Percentiles rank a stretch among this genome's conserved stretches.
Conservation (phyloP, 371 early-diverging fungal genomes). For the Nematocida displodere region DNA sequence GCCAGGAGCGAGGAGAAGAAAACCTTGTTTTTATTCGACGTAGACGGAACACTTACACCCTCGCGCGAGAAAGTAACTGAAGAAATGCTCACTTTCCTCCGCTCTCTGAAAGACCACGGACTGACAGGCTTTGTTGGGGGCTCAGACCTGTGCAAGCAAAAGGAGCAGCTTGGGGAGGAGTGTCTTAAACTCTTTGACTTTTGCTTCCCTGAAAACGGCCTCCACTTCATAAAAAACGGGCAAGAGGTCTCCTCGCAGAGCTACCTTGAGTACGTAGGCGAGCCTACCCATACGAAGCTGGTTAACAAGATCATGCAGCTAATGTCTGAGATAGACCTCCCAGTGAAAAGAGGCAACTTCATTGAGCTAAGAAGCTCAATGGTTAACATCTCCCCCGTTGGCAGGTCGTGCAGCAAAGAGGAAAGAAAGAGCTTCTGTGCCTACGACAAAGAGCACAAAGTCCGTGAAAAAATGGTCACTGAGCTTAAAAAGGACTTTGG, state of each 20-base stretch:
- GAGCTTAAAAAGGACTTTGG: conserved; percentile 79
- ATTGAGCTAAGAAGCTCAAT: conserved; percentile 96
- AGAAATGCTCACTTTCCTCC: conserved; percentile 75
- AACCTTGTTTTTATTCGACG: conserved; percentile 79
- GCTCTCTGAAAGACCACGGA: conserved; percentile 75
- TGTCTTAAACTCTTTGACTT: conserved; percentile 84
- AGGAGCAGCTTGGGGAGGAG: conserved; percentile 85
- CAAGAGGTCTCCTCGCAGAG: conserved; percentile 68
- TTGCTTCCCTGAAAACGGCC: conserved; percentile 95
- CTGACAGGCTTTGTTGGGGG: conserved; percentile 98
- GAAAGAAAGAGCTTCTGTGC: conserved; percentile 86
- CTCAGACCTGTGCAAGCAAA: conserved; percentile 86
- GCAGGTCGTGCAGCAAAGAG: conserved; percentile 82
- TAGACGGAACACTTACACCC: conserved; percentile 96
- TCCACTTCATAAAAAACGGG: conserved; percentile 81
- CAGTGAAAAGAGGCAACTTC: conserved; percentile 79
- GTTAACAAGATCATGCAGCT: conserved; percentile 83
- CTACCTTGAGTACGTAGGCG: conserved; percentile 85
- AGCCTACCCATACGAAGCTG: conserved; percentile 83
- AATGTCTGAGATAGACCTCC: conserved; percentile 73
- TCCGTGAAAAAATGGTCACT: conserved; percentile 72
- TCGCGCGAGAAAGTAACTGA: conserved; percentile 68
- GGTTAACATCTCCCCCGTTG: conserved; percentile 97
- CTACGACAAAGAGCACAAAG: conserved; percentile 71
- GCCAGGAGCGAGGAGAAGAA: conserved; percentile 47